These are phyloP conservation scores for Haplosporangium sp. DNA, from an alignment of 371 early-diverging fungal species.

Conservation along the genomic window DNA sequence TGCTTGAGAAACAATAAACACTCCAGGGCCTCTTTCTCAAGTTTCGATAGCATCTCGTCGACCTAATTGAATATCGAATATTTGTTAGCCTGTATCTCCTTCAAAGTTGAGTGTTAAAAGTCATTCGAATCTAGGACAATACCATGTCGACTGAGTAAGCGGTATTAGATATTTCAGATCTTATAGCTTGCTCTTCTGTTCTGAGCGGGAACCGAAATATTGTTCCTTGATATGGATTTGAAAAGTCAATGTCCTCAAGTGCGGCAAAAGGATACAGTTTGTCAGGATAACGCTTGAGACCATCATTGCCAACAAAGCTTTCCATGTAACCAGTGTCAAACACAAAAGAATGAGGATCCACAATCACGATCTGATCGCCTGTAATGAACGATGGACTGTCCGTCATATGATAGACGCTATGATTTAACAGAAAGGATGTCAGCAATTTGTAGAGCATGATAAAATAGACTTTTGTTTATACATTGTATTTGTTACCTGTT, in stretches of 20 bases:
- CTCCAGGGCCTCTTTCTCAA: conserved; percentile 20
- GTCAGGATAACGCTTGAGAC: background rate
- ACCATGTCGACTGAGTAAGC: conserved; percentile 15
- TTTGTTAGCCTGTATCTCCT: background rate
- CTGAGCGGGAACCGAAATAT: conserved; percentile 31
- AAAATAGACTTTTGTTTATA: no score
- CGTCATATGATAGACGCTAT: conserved; percentile 46
- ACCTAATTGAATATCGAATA: conserved; percentile 3
- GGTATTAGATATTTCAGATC: conserved; percentile 11
- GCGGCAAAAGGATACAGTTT: conserved; percentile 16
- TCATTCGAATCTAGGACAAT: background rate
- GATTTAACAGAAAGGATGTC: background rate
- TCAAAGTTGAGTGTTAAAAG: no score
- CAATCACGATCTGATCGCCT: conserved; percentile 18
- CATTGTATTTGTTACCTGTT: conserved; percentile 13
- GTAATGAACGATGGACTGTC: conserved; percentile 48
- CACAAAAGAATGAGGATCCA: conserved; percentile 38
- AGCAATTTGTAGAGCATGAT: no score
- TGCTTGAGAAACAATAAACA: conserved; percentile 38
- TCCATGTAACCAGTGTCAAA: background rate
- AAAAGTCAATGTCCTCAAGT: conserved; percentile 16
- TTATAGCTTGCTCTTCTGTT: conserved; percentile 18
- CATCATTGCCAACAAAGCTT: background rate
- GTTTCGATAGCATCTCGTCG: conserved; percentile 11
- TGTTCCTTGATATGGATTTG: conserved; percentile 27